Conservation (phyloP, 495 filamentous ascomycete genomes). For the Cladorrhinum samala region DNA sequence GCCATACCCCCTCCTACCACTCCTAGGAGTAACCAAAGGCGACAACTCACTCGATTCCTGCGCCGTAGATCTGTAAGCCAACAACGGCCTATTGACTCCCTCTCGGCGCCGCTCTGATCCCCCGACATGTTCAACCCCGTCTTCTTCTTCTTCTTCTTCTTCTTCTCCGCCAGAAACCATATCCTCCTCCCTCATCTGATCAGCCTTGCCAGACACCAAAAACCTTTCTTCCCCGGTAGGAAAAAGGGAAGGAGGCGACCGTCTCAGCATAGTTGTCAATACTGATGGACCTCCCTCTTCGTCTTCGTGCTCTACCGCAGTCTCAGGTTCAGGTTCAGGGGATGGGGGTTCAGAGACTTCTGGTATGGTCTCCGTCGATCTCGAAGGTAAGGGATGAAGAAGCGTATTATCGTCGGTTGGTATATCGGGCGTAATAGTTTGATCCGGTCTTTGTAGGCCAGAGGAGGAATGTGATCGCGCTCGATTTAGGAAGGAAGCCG, state of each 20-base stretch:
- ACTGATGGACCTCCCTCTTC: conserved; percentile 50
- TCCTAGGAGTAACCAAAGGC: conserved; percentile 28
- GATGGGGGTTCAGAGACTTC: conserved; percentile 59
- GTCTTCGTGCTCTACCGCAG: conserved; percentile 17
- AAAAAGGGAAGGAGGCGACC: conserved; percentile 46
- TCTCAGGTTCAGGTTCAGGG: conserved; percentile 31
- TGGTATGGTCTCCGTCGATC: conserved; percentile 41
- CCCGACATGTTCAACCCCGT: conserved; percentile 6
- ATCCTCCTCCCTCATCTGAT: conserved; percentile 16
- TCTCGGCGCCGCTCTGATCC: background rate
- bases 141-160: conserved; percentile 18
- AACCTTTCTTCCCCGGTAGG: conserved; percentile 22
- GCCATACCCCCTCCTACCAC: conserved; percentile 19
- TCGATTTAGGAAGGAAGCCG: conserved; percentile 35
- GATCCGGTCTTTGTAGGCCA: conserved; percentile 7
- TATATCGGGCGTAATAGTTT: conserved; percentile 7
- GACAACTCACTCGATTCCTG: conserved; percentile 29
- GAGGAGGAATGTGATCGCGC: conserved; percentile 29
- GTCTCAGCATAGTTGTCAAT: conserved; percentile 57
- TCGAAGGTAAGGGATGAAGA: too few relatives aligned
- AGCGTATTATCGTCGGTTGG: background rate
- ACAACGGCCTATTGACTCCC: conserved; percentile 6
- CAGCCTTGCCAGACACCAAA: conserved; percentile 5
- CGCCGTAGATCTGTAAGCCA: conserved; percentile 5
- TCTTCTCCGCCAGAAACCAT: conserved; percentile 10